Evolutionary conservation across 2,329 filamentous ascomycete species (phyloP).

Genomic region (Sarocladium brachiariae): DNA sequence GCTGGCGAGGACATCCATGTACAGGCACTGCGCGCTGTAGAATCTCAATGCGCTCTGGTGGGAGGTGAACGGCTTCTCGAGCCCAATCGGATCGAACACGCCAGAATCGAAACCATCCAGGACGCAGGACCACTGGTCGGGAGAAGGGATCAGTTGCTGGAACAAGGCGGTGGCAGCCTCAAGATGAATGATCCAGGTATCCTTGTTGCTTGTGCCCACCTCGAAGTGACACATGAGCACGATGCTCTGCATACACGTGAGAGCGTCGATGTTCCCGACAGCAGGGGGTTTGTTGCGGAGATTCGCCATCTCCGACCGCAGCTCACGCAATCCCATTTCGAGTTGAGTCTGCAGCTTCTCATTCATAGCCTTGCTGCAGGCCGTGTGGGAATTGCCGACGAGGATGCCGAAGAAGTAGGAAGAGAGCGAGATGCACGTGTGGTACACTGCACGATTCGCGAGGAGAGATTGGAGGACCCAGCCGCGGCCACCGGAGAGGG

Average conservation of each 20-base stretch:
- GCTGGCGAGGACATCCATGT: constrained; percentile 43
- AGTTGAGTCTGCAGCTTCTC: constrained; percentile 35
- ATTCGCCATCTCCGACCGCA: constrained; percentile 34
- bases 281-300: constrained; percentile 25
- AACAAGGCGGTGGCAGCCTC: constrained; percentile 39
- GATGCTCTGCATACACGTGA: constrained; percentile 42
- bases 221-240: constrained; percentile 49
- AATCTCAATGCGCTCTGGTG: constrained; percentile 41
- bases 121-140: constrained; percentile 29
- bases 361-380: not conserved
- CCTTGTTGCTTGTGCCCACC: constrained; percentile 35
- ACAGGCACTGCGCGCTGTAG: constrained; percentile 39
- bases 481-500: constrained; percentile 49
- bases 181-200: constrained; percentile 44
- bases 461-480: constrained; percentile 54
- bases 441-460: constrained; percentile 50
- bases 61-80: constrained; percentile 33
- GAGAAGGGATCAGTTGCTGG: constrained; percentile 37
- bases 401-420: constrained; percentile 50
- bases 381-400: constrained; percentile 16
- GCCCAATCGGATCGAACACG: constrained; percentile 7
- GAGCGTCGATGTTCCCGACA: constrained; percentile 25
- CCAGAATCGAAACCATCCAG: constrained; percentile 16
- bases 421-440: constrained; percentile 48
- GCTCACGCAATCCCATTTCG: constrained; percentile 35